Percentiles rank a stretch among this genome's conserved stretches.
These are phyloP conservation scores for Fomitopsis betulina DNA, from an alignment of 1,284 basidiomycete species.

Conservation along the genomic window DNA sequence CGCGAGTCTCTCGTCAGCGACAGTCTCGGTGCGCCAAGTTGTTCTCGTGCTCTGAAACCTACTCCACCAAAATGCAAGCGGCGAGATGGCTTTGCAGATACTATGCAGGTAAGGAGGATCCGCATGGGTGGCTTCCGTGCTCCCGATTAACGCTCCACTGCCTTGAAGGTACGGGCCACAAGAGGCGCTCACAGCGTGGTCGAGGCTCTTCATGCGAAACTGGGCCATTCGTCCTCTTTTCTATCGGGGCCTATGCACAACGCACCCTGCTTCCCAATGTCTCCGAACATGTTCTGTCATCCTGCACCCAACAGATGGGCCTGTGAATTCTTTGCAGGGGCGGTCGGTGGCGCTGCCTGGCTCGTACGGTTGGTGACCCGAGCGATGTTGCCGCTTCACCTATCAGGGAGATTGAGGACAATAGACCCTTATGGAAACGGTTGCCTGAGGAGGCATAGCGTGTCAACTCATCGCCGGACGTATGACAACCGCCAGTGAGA, in stretches of 20 bases:
- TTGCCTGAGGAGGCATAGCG: neutral
- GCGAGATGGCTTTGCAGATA: neutral
- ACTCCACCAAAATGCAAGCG: neutral
- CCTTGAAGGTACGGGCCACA: neutral
- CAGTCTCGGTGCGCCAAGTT: neutral
- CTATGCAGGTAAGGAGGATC: neutral
- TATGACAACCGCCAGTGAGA: slow-evolving; percentile 2
- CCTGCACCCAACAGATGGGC: neutral
- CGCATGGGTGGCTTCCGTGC: neutral
- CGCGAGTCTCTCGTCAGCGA: neutral
- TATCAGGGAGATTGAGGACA: neutral
- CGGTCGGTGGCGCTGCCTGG: neutral
- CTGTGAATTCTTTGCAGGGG: neutral
- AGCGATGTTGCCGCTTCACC: neutral
- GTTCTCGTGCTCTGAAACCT: neutral
- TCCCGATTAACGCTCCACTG: neutral
- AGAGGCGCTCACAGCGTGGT: neutral
- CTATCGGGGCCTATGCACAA: neutral
- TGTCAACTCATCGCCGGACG: neutral
- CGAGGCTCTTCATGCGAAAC: neutral
- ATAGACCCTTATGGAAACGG: neutral
- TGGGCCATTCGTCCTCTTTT: neutral
- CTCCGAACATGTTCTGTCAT: neutral
- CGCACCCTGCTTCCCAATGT: neutral
- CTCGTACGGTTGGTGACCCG: neutral